Evolutionary conservation across 169 alveolate genomes (phyloP).

Genomic region (Eimeria praecox): DNA sequence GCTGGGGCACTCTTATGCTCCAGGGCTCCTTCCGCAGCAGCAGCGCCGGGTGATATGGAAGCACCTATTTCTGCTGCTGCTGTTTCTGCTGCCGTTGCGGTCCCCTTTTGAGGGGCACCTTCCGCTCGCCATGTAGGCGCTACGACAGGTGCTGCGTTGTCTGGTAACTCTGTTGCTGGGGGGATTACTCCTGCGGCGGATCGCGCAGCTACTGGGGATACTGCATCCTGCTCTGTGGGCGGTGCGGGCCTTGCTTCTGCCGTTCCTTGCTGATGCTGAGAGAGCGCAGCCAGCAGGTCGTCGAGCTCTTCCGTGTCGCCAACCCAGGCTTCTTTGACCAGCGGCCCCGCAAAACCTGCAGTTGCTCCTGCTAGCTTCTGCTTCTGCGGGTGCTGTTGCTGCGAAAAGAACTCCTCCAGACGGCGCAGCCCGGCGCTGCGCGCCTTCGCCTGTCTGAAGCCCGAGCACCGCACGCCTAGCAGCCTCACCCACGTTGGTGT

Average conservation of each 20-base stretch:
- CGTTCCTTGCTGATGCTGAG: conserved; percentile 41
- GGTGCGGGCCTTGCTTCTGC: neutral
- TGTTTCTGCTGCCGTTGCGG: neutral
- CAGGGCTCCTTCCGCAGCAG: neutral
- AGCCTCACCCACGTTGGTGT: conserved; percentile 48
- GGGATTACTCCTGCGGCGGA: conserved; percentile 16
- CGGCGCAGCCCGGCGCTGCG: conserved; percentile 50
- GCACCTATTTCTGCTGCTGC: conserved; percentile 12
- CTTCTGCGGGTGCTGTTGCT: conserved; percentile 61
- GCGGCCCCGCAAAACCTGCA: neutral
- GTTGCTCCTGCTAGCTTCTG: neutral
- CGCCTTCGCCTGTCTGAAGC: conserved; percentile 56
- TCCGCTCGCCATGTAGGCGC: neutral
- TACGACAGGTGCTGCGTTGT: neutral
- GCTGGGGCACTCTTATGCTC: neutral
- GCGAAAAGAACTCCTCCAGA: conserved; percentile 66
- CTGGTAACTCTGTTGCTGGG: neutral
- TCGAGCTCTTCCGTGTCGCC: conserved; percentile 62
- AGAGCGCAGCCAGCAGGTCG: conserved; percentile 60
- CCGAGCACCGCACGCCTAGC: conserved; percentile 71
- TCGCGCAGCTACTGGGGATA: neutral
- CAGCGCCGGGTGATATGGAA: neutral
- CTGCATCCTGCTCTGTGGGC: conserved; percentile 30
- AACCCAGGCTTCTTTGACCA: neutral
- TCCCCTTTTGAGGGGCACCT: neutral